phyloP scores from a whole-genome alignment of 352 stramenopile genomes.

The Pythium monospermum region DNA sequence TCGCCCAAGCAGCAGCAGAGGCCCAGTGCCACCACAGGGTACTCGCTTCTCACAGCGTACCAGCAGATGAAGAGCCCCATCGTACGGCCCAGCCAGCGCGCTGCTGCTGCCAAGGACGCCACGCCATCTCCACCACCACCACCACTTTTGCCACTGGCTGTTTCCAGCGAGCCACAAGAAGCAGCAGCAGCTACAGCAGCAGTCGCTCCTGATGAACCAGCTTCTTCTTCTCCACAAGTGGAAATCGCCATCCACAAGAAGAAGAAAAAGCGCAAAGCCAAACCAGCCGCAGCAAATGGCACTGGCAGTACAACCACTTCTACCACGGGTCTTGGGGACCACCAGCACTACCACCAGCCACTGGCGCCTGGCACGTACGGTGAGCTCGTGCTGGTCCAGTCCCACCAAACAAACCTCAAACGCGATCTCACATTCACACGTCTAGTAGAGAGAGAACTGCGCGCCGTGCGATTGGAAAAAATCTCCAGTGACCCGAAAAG shows the following conservation, averaged over 20 bases:
- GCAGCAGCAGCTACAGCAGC: too few relatives aligned
- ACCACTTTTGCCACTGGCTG: too few relatives aligned
- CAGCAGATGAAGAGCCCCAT: constrained; percentile 44
- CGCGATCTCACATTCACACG: constrained; percentile 38
- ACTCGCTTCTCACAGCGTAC: constrained; percentile 46
- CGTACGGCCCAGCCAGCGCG: constrained; percentile 43
- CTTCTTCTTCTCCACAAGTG: neutral
- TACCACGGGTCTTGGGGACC: too few relatives aligned
- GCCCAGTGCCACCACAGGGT: constrained; percentile 4
- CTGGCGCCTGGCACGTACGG: constrained; percentile 22
- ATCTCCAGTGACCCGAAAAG: constrained; percentile 20
- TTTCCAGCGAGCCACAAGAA: neutral
- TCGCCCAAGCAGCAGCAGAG: constrained; percentile 30
- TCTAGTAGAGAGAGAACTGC: constrained; percentile 47
- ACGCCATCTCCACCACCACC: neutral
- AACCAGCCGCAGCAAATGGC: constrained; percentile 4
- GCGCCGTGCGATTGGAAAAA: constrained; percentile 40
- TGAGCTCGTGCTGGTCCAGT: constrained; percentile 35
- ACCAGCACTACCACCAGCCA: constrained; percentile 14
- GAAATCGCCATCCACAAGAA: constrained; percentile 16
- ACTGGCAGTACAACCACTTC: too few relatives aligned
- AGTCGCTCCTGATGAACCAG: neutral
- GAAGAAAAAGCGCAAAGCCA: constrained; percentile 21
- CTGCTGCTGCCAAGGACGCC: neutral
- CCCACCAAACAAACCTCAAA: constrained; percentile 38